Base-by-base conservation (phyloP, 2,329 filamentous ascomycete species). In the Sclerotinia minor region DNA sequence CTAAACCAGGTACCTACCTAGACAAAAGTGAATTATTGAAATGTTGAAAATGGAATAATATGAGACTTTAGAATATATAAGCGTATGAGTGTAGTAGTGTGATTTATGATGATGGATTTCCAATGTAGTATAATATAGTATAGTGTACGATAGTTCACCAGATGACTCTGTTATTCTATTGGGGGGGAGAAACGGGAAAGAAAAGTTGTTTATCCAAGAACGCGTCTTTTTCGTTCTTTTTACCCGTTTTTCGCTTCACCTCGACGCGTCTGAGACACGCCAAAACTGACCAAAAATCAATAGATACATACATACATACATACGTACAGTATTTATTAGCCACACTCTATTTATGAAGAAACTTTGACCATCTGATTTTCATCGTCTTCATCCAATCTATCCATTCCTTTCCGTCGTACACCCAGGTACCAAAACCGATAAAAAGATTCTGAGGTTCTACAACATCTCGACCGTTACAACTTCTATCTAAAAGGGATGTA, bases 231-330 rank as follows among this genome's bases (percentile, higher is more conserved):
- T 47, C 29, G 11, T 2, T n/a, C 7, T n/a, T 59, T 35, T 47
- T 59, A n/a, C 41, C 41, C 5, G 35, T 45, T 47, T 60, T 47
- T 60, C 57, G 44, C 41, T 47, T 35, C 35, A 47, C 38, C 57
- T 47, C 24, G 41, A 60, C 57, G 57, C 57, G 57, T 32, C 15
- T 6, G 21, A 47, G 57, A 47, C 57, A 0, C 15, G 15, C 9
- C 38, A 21, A 53, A 29, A 41, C 8, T 38, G 38, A 41, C 1
- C 13, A 41, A 47, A 17, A 32, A 32, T 60, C 29, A 13, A 60
- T 60, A 60, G 54, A 8, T 24, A 17, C 21, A 17, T 41, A n/a
- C n/a, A n/a, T n/a, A n/a, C n/a, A n/a, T n/a, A n/a, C n/a, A n/a
- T n/a, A n/a, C n/a, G n/a, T n/a, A n/a, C n/a, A n/a, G n/a, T n/a